Evolutionary conservation across 2,329 filamentous ascomycete species (phyloP).

Genomic region (Metarhizium brunneum): DNA sequence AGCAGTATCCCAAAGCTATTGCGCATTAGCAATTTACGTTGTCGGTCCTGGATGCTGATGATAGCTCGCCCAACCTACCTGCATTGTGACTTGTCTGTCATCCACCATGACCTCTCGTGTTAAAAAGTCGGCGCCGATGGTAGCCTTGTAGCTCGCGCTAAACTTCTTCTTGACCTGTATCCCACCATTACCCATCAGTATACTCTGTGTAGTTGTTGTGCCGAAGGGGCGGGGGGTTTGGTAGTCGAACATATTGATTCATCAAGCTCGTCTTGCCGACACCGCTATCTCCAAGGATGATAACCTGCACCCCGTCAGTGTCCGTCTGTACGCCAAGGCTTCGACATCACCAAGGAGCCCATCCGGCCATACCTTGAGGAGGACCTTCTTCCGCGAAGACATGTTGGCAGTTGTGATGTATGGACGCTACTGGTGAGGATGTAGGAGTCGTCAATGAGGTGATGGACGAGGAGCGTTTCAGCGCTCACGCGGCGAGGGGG

Average conservation of each 20-base stretch:
- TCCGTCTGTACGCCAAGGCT: constrained; percentile 1
- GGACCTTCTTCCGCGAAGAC: constrained; percentile 81
- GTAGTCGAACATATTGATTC: constrained; percentile 94
- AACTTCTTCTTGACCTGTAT: constrained; percentile 98
- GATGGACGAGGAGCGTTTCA: constrained; percentile 1
- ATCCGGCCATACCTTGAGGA: constrained; percentile 60
- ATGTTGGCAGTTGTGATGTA: constrained; percentile 35
- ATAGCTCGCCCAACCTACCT: constrained; percentile 44
- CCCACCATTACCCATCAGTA: constrained; percentile 6
- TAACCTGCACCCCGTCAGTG: constrained; percentile 55
- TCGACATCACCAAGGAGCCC: neutral
- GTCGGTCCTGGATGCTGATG: constrained; percentile 8
- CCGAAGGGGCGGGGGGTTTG: constrained; percentile 5
- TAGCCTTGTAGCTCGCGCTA: constrained; percentile 98
- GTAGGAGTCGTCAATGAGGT: constrained; percentile 10
- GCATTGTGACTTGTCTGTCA: constrained; percentile 96
- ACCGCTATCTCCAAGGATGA: constrained; percentile 97
- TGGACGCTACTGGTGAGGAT: neutral
- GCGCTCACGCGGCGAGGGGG: neutral
- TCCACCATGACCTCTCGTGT: constrained; percentile 97
- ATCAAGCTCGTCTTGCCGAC: constrained; percentile 99
- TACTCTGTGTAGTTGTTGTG: neutral
- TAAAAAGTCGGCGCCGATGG: constrained; percentile 95
- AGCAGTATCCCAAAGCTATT: constrained; percentile 91
- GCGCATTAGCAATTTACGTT: neutral